Percentiles rank a stretch among this genome's conserved stretches.
Conservation (phyloP, 2,329 filamentous ascomycete species). For the Cladosporium velox region DNA sequence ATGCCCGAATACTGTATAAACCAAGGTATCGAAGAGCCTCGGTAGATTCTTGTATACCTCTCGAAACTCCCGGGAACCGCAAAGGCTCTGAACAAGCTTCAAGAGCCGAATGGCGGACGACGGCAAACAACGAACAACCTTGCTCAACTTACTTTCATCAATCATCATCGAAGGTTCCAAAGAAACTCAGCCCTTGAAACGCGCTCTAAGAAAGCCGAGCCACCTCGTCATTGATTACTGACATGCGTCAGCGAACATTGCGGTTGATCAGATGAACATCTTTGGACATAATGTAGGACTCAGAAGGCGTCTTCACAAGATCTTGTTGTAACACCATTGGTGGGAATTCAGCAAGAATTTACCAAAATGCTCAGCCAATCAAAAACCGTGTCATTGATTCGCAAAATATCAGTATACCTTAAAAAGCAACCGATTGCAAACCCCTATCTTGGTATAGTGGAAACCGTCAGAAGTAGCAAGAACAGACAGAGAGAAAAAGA, state of each 20-base stretch:
- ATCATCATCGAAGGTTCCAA: neutral
- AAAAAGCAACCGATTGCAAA: neutral
- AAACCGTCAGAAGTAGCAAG: neutral
- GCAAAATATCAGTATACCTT: neutral
- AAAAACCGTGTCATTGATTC: neutral
- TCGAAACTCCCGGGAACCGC: neutral
- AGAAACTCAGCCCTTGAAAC: neutral
- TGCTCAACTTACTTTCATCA: neutral
- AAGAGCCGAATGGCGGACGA: neutral
- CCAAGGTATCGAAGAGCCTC: neutral
- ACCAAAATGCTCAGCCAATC: neutral
- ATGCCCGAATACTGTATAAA: neutral
- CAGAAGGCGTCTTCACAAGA: neutral
- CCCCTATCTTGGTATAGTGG: conserved; percentile 10
- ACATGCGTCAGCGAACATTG: neutral
- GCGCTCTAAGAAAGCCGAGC: neutral
- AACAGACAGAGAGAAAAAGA: neutral
- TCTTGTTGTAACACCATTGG: neutral
- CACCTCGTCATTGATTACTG: neutral
- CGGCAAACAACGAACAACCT: neutral
- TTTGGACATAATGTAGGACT: neutral
- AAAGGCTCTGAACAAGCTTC: too few species aligned
- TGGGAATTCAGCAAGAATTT: neutral
- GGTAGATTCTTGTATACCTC: neutral
- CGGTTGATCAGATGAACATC: neutral